A percentile compares a stretch with the other conserved stretches of the same genome.
Conservation (phyloP, 2,329 filamentous ascomycete species). For the Apiospora arundinis region DNA sequence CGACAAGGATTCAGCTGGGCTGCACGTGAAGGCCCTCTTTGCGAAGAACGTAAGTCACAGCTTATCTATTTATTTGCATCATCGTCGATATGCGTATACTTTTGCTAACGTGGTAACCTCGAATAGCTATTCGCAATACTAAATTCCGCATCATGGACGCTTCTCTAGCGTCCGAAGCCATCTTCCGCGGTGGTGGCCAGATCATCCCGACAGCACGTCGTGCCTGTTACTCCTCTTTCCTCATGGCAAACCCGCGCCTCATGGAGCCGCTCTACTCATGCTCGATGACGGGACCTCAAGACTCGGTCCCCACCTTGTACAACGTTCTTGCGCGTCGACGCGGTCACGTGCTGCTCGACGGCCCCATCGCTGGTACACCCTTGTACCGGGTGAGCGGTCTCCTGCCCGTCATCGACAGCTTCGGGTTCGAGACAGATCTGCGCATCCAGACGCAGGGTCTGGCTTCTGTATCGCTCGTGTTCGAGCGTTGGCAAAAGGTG, state of each 20-base stretch:
- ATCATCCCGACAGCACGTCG: slow-evolving; percentile 95
- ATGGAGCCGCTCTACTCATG: slow-evolving; percentile 97
- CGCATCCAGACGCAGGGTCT: slow-evolving; percentile 95
- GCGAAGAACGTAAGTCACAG: slow-evolving; percentile 85
- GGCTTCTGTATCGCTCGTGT: slow-evolving; percentile 88
- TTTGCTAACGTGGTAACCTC: slow-evolving; percentile 1
- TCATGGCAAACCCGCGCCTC: slow-evolving; percentile 93
- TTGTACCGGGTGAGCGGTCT: slow-evolving; percentile 91
- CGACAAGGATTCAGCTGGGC: slow-evolving; percentile 98
- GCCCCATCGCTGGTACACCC: slow-evolving; percentile 91
- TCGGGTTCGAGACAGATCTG: slow-evolving; percentile 97
- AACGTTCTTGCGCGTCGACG: slow-evolving; percentile 87
- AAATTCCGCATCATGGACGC: slow-evolving; percentile 97
- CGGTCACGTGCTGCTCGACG: slow-evolving; percentile 93
- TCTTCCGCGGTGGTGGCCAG: slow-evolving; percentile 93
- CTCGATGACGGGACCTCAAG: slow-evolving; percentile 90
- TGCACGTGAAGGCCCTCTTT: slow-evolving; percentile 90
- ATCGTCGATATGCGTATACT: neutral
- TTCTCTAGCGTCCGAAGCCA: slow-evolving; percentile 83
- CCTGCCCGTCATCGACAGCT: slow-evolving; percentile 94
- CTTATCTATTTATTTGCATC: slow-evolving; percentile 30
- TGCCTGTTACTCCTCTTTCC: slow-evolving; percentile 93
- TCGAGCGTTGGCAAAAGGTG: slow-evolving; percentile 95
- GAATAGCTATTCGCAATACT: slow-evolving; percentile 87
- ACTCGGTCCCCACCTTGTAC: slow-evolving; percentile 87